Conservation (phyloP, 176 grass and related monocot species). For the Elymus sibiricus region DNA sequence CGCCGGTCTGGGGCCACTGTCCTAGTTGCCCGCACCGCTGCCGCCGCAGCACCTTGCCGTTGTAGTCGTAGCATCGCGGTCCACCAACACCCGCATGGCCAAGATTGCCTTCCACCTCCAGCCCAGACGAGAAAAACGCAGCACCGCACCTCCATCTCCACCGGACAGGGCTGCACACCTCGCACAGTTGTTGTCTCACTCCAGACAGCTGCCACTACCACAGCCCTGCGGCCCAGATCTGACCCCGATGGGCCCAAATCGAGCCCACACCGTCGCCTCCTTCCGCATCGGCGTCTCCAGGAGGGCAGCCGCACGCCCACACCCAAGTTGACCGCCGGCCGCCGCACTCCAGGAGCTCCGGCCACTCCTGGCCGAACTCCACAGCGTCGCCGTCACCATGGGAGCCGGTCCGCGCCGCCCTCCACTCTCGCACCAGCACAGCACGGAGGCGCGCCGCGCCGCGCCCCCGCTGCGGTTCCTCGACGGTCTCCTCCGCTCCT, state of each 20-base stretch:
- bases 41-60: neutral
- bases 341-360: too few species aligned
- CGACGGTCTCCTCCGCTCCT: neutral
- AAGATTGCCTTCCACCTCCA: too few species aligned
- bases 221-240: neutral
- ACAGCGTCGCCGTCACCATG: neutral
- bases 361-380: neutral
- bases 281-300: neutral
- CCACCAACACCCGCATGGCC: neutral
- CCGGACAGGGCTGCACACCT: neutral
- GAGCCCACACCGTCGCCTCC: neutral
- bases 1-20: neutral
- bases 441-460: neutral
- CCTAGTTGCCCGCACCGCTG: neutral
- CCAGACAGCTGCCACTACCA: neutral
- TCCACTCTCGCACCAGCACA: neutral
- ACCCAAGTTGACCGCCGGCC: too few species aligned
- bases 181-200: neutral
- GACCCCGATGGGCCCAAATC: neutral
- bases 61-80: neutral
- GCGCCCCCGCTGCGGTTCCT: neutral
- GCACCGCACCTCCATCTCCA: neutral
- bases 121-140: neutral
- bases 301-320: too few species aligned
- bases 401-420: neutral